A percentile compares a stretch with the other conserved stretches of the same genome.
phyloP scores from a whole-genome alignment of 2,329 filamentous ascomycete genomes.

The Sarocladiaceae sp. region DNA sequence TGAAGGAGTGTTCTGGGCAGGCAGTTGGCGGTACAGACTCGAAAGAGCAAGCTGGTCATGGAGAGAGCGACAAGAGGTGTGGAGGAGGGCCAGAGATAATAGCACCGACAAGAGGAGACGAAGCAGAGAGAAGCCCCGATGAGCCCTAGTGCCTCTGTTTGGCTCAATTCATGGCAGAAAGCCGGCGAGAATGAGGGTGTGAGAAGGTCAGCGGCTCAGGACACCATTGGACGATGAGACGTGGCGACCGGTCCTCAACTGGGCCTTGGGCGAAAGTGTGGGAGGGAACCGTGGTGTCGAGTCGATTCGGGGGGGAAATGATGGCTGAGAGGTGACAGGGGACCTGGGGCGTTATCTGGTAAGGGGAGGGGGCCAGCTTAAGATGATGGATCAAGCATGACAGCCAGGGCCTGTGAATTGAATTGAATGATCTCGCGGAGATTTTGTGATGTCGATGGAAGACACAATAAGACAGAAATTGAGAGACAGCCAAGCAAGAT shows the following conservation, averaged over 20 bases:
- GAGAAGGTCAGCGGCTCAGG: neutral
- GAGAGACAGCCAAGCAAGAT: conserved; percentile 1
- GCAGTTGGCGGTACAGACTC: conserved; percentile 43
- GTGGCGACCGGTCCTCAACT: neutral
- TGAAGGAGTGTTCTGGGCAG: conserved; percentile 40
- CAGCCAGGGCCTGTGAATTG: neutral
- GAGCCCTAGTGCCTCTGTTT: conserved; percentile 5
- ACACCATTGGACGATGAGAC: conserved; percentile 7
- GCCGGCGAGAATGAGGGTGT: conserved; percentile 4
- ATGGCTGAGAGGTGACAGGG: conserved; percentile 4
- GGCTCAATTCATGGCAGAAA: conserved; percentile 8
- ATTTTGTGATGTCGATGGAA: conserved; percentile 5
- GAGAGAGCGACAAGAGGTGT: conserved; percentile 18
- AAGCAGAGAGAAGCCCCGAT: neutral
- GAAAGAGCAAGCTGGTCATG: conserved; percentile 46
- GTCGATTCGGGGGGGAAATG: conserved; percentile 5
- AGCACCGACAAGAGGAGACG: neutral
- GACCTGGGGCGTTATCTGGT: conserved; percentile 7
- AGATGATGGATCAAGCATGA: conserved; percentile 9
- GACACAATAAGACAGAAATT: neutral
- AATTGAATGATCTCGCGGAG: conserved; percentile 4
- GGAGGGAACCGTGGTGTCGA: conserved; percentile 8
- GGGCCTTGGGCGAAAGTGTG: neutral
- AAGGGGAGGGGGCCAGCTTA: neutral
- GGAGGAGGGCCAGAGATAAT: conserved; percentile 9